Evolutionary conservation across 2,329 filamentous ascomycete species (phyloP), one percentile per base, ranked within the genome.

Genomic region (Aspergillus sclerotialis): DNA sequence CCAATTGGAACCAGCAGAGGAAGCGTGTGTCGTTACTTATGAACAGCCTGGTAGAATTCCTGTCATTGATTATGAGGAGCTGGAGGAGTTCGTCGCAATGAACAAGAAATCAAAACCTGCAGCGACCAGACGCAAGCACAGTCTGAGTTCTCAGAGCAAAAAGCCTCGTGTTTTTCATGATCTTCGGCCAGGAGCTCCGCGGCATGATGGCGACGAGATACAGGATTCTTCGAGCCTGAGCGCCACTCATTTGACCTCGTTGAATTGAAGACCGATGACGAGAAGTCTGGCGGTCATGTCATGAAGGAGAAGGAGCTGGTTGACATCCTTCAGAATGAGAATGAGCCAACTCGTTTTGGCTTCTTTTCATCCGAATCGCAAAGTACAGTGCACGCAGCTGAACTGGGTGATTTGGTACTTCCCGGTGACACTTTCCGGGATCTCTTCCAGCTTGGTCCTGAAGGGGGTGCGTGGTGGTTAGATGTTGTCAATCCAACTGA

Each of bases 311-410:
- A 61, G 42, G 49, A 52, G 25, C 38, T 52, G 14, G 44, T 58
- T 4, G 49, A 59, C 10, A 50, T 49, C 4, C 50, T 60, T 4
- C 59, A 58, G 26, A 63, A 73, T 48, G 59, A 63, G 24, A 57
- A 72, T 30, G 80, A 86, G 38, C 73, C 77, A 19, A 92, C 89
- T 55, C 78, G 90, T 4, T 96, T 94, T 68, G 92, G 89, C 43
- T 95, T 96, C 66, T 98, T 98, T 63, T 95, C 89, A 0, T 95
- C 92, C 0, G 86, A 92, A 35, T 83, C 87, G 63, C 89, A 95
- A 55, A 89, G 87, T 32, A 94, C 89, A 1, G 87, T 96, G 41
- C 89, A 95, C 55, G 87, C 90, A 11, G 76, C 84, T 1, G 87
- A 94, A 49, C 76, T 98, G 43, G 87, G 86, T 13, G 90, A 89